Evolutionary conservation across 106 monocot species (phyloP).

Genomic region (Acorus calamus): DNA sequence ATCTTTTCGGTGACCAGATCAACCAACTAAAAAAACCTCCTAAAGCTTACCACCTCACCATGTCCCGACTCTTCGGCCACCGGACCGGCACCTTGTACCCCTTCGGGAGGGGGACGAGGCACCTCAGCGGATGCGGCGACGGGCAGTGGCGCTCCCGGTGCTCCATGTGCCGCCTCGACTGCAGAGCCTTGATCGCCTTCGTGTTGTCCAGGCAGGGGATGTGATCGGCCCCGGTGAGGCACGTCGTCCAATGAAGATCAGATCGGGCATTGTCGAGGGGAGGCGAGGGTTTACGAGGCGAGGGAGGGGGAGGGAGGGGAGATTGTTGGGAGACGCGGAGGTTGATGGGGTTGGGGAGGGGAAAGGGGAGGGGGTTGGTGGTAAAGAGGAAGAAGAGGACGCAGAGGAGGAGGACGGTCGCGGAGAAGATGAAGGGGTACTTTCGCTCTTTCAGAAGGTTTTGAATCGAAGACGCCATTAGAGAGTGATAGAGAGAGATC

Average conservation of each 20-base stretch:
- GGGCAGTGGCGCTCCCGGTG: constrained; percentile 90
- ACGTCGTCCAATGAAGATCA: constrained; percentile 14
- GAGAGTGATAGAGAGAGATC: neutral
- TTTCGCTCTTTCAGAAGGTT: constrained; percentile 15
- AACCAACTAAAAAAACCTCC: neutral
- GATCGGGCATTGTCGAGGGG: neutral
- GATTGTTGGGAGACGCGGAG: constrained; percentile 8
- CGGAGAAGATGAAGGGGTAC: constrained; percentile 19
- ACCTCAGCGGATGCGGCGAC: constrained; percentile 26
- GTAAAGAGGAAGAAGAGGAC: constrained; percentile 29
- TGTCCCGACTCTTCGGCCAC: constrained; percentile 91
- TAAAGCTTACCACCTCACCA: constrained; percentile 70
- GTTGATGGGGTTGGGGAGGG: constrained; percentile 12
- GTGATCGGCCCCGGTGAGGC: constrained; percentile 41
- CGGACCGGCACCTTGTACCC: constrained; percentile 60
- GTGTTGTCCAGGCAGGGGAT: constrained; percentile 86
- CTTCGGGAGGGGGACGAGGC: constrained; percentile 55
- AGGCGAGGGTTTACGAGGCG: neutral
- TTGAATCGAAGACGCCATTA: constrained; percentile 21
- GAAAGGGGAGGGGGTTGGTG: constrained; percentile 3
- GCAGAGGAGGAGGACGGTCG: constrained; percentile 33
- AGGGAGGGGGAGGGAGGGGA: neutral
- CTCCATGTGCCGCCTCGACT: constrained; percentile 81
- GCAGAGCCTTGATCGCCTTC: constrained; percentile 79
- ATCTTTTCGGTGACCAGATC: neutral